Percentiles rank a stretch among this genome's conserved stretches.
Evolutionary conservation across 2,329 filamentous ascomycete genomes (phyloP).

Genomic region (Amauroascus niger): DNA sequence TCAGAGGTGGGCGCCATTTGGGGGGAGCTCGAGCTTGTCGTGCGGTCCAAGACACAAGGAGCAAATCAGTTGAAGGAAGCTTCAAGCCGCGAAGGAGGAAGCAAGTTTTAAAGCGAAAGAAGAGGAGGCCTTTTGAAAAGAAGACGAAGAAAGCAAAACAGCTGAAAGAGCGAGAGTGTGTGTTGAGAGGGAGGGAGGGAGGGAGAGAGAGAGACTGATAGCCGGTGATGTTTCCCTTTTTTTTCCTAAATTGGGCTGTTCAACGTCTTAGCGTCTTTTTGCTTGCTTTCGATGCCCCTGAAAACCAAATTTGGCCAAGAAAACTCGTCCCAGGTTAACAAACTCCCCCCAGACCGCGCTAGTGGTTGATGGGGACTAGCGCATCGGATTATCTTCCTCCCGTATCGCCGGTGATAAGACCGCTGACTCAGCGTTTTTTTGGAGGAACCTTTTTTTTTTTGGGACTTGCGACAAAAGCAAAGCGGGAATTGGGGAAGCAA

Average conservation of each 20-base stretch:
- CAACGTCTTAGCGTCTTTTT: no score
- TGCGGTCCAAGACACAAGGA: constrained; percentile 18
- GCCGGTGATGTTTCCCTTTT: constrained; percentile 6
- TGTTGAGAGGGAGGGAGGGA: constrained; percentile 22
- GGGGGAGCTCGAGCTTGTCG: constrained; percentile 5
- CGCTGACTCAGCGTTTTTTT: constrained; percentile 6
- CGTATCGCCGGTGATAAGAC: constrained; percentile 13
- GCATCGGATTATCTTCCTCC: background rate
- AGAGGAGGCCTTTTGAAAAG: background rate
- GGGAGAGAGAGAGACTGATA: constrained; percentile 11
- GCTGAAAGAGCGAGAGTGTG: background rate
- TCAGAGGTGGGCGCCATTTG: constrained; percentile 51
- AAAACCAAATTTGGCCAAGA: constrained; percentile 22
- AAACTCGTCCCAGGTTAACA: no score
- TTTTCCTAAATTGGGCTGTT: no score
- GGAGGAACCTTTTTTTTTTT: no score
- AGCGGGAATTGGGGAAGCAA: background rate
- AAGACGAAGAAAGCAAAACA: constrained; percentile 6
- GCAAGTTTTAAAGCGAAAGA: background rate
- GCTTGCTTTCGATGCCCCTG: constrained; percentile 26
- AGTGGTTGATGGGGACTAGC: constrained; percentile 23
- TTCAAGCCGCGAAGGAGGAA: constrained; percentile 3
- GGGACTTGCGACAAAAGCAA: background rate
- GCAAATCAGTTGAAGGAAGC: constrained; percentile 1
- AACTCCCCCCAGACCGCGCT: constrained; percentile 27